Percentiles rank a stretch among this genome's conserved stretches.
These are phyloP conservation scores for Pseudocercospora fijiensis DNA, from an alignment of 2,329 filamentous ascomycete genomes.

Conservation along the genomic window DNA sequence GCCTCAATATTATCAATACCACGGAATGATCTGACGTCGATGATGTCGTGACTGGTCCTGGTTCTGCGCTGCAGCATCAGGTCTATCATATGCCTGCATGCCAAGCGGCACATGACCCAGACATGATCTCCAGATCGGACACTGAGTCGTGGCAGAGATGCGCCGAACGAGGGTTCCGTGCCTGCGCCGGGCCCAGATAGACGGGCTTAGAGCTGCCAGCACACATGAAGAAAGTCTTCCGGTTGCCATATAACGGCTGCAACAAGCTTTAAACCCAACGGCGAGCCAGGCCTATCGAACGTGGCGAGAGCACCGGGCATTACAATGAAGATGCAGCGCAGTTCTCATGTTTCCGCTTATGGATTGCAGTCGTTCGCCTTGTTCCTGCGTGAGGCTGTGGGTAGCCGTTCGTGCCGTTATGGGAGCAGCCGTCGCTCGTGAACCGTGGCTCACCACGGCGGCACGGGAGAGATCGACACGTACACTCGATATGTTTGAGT, in stretches of 20 bases:
- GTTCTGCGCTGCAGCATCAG: slow-evolving; percentile 11
- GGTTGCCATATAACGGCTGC: not conserved
- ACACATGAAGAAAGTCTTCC: not conserved
- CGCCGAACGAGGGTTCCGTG: slow-evolving; percentile 1
- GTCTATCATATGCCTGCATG: slow-evolving; percentile 9
- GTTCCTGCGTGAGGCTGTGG: not conserved
- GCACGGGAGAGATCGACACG: not conserved
- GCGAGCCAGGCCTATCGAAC: not conserved
- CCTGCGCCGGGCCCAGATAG: slow-evolving; percentile 1
- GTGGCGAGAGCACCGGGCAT: not conserved
- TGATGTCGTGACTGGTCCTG: not conserved
- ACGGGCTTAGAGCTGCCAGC: not conserved
- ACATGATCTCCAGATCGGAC: not conserved
- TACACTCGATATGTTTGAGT: not conserved
- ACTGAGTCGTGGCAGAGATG: not conserved
- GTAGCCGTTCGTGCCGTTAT: not conserved
- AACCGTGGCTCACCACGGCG: not conserved
- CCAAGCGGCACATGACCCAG: slow-evolving; percentile 1
- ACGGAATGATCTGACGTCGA: not conserved
- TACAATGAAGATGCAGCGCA: not conserved
- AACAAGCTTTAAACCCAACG: not conserved
- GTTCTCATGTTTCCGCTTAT: not conserved
- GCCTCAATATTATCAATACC: not conserved
- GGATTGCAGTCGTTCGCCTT: not conserved
- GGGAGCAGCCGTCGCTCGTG: not conserved